phyloP scores from a whole-genome alignment of 2,329 filamentous ascomycete species.

The Dryadomyces quercus-mongolicae region DNA sequence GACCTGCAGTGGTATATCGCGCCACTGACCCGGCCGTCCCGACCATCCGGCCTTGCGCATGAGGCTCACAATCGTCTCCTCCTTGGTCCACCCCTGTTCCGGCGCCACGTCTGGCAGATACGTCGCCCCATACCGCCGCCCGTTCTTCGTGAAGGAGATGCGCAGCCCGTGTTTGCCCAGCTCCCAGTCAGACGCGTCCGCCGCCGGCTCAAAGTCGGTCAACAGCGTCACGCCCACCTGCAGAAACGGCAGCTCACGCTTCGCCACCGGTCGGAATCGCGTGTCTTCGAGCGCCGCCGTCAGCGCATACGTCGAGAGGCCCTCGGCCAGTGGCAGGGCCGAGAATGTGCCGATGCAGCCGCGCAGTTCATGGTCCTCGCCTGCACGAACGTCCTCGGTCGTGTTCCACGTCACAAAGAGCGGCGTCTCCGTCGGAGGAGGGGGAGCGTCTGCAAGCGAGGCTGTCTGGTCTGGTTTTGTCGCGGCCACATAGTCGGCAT shows the following conservation, averaged over 20 bases:
- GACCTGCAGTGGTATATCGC: slow-evolving; percentile 64
- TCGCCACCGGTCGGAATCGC: slow-evolving; percentile 45
- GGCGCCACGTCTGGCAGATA: slow-evolving; percentile 85
- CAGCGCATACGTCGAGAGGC: slow-evolving; percentile 68
- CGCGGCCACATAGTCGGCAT: slow-evolving; percentile 26
- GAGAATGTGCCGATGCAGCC: slow-evolving; percentile 97
- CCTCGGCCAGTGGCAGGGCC: slow-evolving; percentile 56
- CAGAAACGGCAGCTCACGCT: slow-evolving; percentile 42
- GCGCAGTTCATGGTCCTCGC: slow-evolving; percentile 49
- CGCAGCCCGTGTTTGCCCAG: slow-evolving; percentile 78
- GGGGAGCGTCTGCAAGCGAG: background rate
- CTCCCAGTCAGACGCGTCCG: slow-evolving; percentile 68
- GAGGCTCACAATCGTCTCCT: slow-evolving; percentile 78
- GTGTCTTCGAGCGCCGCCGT: slow-evolving; percentile 59
- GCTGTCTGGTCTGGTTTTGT: slow-evolving; percentile 6
- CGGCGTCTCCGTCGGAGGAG: slow-evolving; percentile 44
- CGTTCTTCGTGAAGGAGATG: slow-evolving; percentile 68
- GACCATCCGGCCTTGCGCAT: slow-evolving; percentile 94
- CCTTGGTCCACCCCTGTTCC: slow-evolving; percentile 92
- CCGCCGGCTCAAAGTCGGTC: slow-evolving; percentile 67
- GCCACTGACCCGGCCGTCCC: slow-evolving; percentile 69
- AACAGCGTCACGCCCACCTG: slow-evolving; percentile 68
- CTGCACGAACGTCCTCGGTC: slow-evolving; percentile 24
- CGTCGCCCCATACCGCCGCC: slow-evolving; percentile 61
- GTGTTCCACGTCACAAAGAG: slow-evolving; percentile 96